Conservation (phyloP, 371 early-diverging fungal genomes). For the Apophysomyces variabilis region DNA sequence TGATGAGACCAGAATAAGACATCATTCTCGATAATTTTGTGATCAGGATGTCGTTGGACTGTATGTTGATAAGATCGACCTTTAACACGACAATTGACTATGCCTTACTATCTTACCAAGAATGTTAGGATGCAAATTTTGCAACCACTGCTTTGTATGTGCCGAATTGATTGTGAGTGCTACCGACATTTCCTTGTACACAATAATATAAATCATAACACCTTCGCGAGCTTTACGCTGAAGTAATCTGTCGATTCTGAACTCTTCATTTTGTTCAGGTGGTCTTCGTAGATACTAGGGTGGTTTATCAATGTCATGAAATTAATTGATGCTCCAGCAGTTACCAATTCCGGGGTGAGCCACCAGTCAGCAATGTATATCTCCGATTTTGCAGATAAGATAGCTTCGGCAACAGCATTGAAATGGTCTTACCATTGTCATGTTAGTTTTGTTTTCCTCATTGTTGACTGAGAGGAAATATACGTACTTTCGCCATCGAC, state of each 20-base stretch:
- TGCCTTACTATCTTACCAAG: constrained; percentile 52
- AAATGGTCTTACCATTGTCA: constrained; percentile 70
- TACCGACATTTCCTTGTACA: constrained; percentile 89
- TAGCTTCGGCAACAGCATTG: constrained; percentile 78
- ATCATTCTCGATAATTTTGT: constrained; percentile 67
- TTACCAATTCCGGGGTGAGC: constrained; percentile 81
- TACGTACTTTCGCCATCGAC: constrained; percentile 75
- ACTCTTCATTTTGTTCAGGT: constrained; percentile 72
- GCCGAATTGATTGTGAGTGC: constrained; percentile 82
- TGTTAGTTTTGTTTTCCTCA: not conserved
- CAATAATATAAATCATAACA: constrained; percentile 86
- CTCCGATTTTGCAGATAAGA: constrained; percentile 74
- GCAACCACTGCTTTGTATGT: constrained; percentile 82
- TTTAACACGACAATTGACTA: not conserved
- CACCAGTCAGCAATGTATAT: constrained; percentile 95
- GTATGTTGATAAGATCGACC: not conserved
- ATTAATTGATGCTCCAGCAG: not conserved
- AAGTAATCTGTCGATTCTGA: constrained; percentile 83
- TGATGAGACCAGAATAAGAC: constrained; percentile 83
- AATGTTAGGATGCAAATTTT: constrained; percentile 81
- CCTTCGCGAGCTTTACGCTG: constrained; percentile 87
- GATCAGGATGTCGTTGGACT: constrained; percentile 89
- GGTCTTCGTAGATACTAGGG: constrained; percentile 81
- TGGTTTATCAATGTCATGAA: not conserved
- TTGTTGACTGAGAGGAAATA: constrained; percentile 4